Base-by-base conservation (phyloP, 805 yeast genomes). In the Candida wancherniae region DNA sequence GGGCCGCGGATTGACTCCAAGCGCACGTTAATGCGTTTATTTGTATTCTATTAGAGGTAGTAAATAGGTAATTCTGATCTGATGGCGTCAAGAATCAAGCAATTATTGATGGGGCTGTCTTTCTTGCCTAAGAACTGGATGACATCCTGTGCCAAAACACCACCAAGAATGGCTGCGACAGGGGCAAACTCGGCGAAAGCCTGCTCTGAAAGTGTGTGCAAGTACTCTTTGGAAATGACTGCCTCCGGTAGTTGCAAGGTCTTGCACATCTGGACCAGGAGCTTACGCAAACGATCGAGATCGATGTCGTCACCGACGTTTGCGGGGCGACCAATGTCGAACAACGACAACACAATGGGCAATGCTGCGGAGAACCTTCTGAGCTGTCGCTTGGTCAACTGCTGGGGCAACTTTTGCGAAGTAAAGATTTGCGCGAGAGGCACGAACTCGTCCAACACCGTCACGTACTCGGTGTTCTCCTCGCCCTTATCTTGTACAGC, bases 131-230 rank as follows among this genome's bases (percentile, higher is more conserved):
- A 57, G 33, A 71, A 76, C 58, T 92, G 92, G 26, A 92, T 82
- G 9, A 86, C 80, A 53, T 88, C 96, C 57, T 92, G 98, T 2
- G 94, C 83, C 15, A 90, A 57, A 1, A 85, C 71, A 1, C 97
- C 98, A 5, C 97, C 98, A 5, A 90, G 45, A 2, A 92, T 73
- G 1, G 97, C 94, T 4, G 92, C 77, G 0, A 80, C 79, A 1
- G 97, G 95, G 8, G 86, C 71, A 43, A 83, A 74, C 49, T 87
- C 94, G 2, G 85, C 57, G 40, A 48, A 63, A 6, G 68, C 69
- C 48, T 81, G 85, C 13, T 49, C 54, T 1, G 69, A 41, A 26
- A 80, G 53, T 15, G 57, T 48, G 4, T 58, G 52, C 15, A 73
- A 40, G 30, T 67, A 57, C 16, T 66, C 67, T 8, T 69, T 61